Conservation (phyloP, 1,284 basidiomycete genomes). For the Apiotrichum gamsii region DNA sequence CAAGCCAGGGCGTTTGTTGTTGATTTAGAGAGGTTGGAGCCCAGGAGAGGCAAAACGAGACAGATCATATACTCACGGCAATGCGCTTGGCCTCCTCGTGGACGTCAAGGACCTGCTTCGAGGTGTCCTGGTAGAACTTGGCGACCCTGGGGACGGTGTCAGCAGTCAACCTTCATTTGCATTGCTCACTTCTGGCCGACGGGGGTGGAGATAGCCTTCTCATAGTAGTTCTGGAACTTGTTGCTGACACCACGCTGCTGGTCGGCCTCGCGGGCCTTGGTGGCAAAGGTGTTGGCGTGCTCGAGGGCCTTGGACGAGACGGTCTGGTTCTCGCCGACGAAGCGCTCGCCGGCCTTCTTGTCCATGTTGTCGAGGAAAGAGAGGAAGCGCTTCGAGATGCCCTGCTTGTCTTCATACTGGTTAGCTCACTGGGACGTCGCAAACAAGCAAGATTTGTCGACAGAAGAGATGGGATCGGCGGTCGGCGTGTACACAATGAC, state of each 20-base stretch:
- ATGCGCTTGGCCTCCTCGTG: conserved; percentile 52
- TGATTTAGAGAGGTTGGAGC: no score
- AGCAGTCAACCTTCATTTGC: no score
- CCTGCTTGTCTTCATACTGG: conserved; percentile 60
- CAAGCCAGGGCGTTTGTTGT: no score
- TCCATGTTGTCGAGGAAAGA: conserved; percentile 68
- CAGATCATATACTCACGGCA: conserved; percentile 40
- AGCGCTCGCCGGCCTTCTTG: conserved; percentile 59
- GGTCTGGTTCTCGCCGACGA: conserved; percentile 52
- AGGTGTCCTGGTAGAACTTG: conserved; percentile 61
- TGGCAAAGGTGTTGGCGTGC: conserved; percentile 52
- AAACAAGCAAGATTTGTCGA: no score
- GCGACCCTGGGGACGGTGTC: conserved; percentile 45
- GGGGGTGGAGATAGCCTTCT: conserved; percentile 64
- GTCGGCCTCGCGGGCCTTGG: conserved; percentile 67
- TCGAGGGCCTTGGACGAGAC: conserved; percentile 64
- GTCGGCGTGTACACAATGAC: no score
- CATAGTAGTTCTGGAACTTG: conserved; percentile 68
- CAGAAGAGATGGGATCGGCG: no score
- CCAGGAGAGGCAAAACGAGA: no score
- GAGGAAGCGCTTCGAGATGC: conserved; percentile 79
- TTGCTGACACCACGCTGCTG: conserved; percentile 71
- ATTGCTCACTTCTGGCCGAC: conserved; percentile 60
- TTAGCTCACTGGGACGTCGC: not conserved
- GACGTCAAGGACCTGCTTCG: conserved; percentile 59